Percentiles rank a stretch among this genome's conserved stretches.
Evolutionary conservation across 352 stramenopile species (phyloP).

Genomic region (Pythium coloratum): DNA sequence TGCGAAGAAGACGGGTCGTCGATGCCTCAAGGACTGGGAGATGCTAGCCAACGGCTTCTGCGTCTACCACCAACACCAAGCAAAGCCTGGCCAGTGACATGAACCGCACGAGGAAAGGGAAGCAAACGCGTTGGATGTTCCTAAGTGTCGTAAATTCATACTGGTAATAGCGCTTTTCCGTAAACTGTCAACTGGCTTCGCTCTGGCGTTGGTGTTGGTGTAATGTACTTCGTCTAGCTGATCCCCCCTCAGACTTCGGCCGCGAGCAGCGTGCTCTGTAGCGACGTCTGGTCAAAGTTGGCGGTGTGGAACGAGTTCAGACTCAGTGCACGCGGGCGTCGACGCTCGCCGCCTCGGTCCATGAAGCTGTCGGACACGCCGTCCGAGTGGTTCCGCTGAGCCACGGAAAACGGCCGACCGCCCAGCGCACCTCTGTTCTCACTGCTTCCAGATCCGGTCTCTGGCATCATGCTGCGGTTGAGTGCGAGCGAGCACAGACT

Average conservation of each 20-base stretch:
- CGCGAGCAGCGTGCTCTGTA: slow-evolving; percentile 26
- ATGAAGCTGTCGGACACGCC: slow-evolving; percentile 29
- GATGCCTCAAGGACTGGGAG: too few species aligned
- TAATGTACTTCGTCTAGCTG: not conserved
- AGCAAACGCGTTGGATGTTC: too few species aligned
- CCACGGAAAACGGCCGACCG: slow-evolving; percentile 52
- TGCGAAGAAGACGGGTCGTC: too few species aligned
- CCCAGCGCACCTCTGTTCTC: slow-evolving; percentile 30
- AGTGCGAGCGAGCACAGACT: slow-evolving; percentile 75
- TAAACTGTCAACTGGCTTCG: too few species aligned
- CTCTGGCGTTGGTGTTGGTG: too few species aligned
- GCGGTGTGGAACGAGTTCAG: slow-evolving; percentile 81
- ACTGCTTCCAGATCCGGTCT: slow-evolving; percentile 35
- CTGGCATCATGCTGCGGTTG: slow-evolving; percentile 61
- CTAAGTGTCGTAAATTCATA: not conserved
- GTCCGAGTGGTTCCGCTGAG: slow-evolving; percentile 14
- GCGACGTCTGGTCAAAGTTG: slow-evolving; percentile 72
- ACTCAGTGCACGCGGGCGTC: slow-evolving; percentile 42
- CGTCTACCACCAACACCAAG: too few species aligned
- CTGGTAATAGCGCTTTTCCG: too few species aligned
- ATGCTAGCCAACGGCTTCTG: too few species aligned
- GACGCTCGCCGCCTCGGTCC: not conserved
- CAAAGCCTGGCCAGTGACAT: too few species aligned
- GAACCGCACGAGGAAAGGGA: too few species aligned
- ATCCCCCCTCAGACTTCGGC: slow-evolving; percentile 21